Conservation (phyloP, 345 rosid genomes). For the Salix udensis region DNA sequence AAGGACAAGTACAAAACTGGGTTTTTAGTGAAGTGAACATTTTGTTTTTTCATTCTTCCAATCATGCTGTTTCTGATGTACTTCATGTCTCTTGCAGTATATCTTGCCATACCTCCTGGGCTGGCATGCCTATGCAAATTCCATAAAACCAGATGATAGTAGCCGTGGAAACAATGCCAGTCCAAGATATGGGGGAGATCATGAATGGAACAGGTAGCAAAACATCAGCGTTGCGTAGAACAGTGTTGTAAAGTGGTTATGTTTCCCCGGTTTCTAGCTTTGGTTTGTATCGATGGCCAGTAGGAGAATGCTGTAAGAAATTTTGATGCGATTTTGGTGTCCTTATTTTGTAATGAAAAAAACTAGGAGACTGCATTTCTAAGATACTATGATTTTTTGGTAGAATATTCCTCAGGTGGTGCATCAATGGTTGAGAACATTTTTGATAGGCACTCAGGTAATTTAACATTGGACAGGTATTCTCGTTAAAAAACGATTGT, state of each 20-base stretch:
- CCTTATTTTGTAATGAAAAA: background rate
- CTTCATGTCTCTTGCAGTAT: slow-evolving; percentile 42
- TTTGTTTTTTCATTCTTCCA: background rate
- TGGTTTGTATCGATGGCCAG: background rate
- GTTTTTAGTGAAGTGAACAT: background rate
- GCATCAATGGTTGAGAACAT: background rate
- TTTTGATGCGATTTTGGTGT: background rate
- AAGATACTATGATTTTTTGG: too few species aligned
- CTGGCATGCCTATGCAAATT: slow-evolving; percentile 68
- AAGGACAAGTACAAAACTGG: background rate
- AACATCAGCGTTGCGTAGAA: background rate
- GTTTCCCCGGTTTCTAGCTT: too few species aligned
- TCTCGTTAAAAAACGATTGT: background rate
- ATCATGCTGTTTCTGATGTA: background rate
- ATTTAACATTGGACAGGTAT: too few species aligned
- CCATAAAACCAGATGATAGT: slow-evolving; percentile 50
- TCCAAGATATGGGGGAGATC: slow-evolving; percentile 68
- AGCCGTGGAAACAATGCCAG: slow-evolving; percentile 41
- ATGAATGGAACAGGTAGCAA: slow-evolving; percentile 66
- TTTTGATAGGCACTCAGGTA: background rate
- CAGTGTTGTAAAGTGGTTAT: background rate
- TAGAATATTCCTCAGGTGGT: background rate
- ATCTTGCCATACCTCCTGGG: slow-evolving; percentile 76
- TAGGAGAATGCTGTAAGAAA: background rate
- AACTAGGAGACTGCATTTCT: background rate